phyloP scores from a whole-genome alignment of 2,329 filamentous ascomycete species.

The Alternaria sp. region DNA sequence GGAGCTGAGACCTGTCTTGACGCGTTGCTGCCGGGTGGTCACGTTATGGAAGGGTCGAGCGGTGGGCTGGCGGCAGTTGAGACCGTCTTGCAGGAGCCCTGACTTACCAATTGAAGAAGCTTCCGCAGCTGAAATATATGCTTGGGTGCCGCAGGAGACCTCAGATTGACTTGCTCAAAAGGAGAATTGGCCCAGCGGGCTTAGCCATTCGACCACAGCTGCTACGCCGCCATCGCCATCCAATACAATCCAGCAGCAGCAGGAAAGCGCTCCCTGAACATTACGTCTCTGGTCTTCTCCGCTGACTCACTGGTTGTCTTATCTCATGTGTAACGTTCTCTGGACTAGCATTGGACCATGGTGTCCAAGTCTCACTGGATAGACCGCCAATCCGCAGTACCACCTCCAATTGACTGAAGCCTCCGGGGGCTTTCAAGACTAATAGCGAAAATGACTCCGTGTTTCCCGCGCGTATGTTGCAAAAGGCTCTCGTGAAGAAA shows the following conservation, averaged over 20 bases:
- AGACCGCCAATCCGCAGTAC: neutral
- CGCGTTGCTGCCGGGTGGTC: neutral
- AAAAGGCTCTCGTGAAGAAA: neutral
- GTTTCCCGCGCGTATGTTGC: neutral
- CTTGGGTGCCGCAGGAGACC: neutral
- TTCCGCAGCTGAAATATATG: neutral
- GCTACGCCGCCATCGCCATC: neutral
- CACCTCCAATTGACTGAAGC: neutral
- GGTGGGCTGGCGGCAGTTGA: neutral
- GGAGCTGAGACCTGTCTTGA: neutral
- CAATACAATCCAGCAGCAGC: neutral
- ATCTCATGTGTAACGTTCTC: neutral
- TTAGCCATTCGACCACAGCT: neutral
- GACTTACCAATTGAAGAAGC: neutral
- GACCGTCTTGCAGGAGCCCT: neutral
- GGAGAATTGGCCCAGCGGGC: neutral
- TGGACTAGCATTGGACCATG: neutral
- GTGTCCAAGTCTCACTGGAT: neutral
- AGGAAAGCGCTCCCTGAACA: neutral
- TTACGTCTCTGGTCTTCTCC: rapidly evolving
- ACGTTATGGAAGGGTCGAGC: neutral
- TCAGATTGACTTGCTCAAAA: neutral
- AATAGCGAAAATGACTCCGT: neutral
- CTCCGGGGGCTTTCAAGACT: neutral
- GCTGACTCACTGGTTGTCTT: neutral